phyloP scores from a whole-genome alignment of 768 basidiomycete genomes.

The Rickenella mellea region DNA sequence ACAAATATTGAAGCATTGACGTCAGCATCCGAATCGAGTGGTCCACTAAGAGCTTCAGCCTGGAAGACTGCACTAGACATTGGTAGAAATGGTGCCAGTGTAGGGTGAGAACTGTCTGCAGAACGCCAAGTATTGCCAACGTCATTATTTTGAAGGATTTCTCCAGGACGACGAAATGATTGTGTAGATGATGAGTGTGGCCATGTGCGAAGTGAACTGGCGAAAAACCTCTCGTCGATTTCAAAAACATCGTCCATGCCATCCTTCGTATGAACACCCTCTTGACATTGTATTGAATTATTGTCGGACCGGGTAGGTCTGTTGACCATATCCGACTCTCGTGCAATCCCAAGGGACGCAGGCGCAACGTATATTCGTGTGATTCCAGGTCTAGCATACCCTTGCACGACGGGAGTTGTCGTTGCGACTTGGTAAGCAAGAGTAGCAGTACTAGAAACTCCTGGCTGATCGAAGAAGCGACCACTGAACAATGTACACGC shows the following conservation, averaged over 20 bases:
- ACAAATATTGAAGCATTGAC: slow-evolving; percentile 56
- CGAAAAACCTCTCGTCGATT: slow-evolving; percentile 67
- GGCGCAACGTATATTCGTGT: slow-evolving; percentile 34
- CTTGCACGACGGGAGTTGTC: no score
- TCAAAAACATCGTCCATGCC: slow-evolving; percentile 53
- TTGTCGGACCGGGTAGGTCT: slow-evolving; percentile 5
- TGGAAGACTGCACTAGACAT: slow-evolving; percentile 14
- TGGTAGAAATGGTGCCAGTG: slow-evolving; percentile 2
- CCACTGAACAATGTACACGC: slow-evolving; percentile 18
- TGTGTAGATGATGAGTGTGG: slow-evolving; percentile 3
- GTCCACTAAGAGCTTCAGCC: slow-evolving; percentile 22
- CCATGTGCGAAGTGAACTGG: slow-evolving; percentile 28
- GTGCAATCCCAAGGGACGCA: slow-evolving; percentile 6
- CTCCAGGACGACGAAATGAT: slow-evolving; percentile 6
- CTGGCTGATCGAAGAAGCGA: slow-evolving; percentile 12
- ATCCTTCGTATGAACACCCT: no score
- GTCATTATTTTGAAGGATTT: slow-evolving; percentile 4
- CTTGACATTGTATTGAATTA: slow-evolving; percentile 13
- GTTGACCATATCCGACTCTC: slow-evolving; percentile 7
- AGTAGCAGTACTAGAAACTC: slow-evolving; percentile 7
- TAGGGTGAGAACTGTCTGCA: no score
- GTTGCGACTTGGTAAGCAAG: slow-evolving; percentile 18
- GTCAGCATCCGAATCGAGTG: slow-evolving; percentile 9
- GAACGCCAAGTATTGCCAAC: slow-evolving; percentile 10
- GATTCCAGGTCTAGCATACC: slow-evolving; percentile 33